Evolutionary conservation across 768 basidiomycete species (phyloP), one percentile per base, ranked within the genome.

Genomic region (Mycena amicta): DNA sequence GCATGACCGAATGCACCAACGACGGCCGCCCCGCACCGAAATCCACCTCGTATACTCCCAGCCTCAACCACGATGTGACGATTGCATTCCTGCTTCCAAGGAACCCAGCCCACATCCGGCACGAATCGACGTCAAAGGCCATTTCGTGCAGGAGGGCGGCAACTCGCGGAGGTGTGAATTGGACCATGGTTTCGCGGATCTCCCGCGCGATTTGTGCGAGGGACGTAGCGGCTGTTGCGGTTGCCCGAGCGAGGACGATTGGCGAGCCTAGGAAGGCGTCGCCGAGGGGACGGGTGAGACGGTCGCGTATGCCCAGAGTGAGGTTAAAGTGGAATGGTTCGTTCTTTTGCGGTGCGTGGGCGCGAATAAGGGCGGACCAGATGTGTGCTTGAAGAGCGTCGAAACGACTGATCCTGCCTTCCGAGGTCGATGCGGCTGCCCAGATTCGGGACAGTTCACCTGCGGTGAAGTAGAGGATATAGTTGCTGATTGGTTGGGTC

Each of bases 331-430:
- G 61, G 49, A 70, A 68, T 1, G 57, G 39, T 12, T 63, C 56
- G 16, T 66, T 65, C 57, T 55, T 62, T 63, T 40, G 28, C n/a
- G 26, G 65, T 57, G 2, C 68, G 27, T 70, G 69, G 20, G 73
- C 74, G 46, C 70, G 68, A 45, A 72, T 70, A 31, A 75, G 64
- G n/a, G 67, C 63, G 8, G 56, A 54, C 75, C 76, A 77, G 5
- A 77, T 39, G 58, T 74, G 73, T 2, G 75, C 74, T 25, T 72
- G 70, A 20, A 77, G 69, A 8, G 71, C 70, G 61, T 75, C 75
- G 23, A 74, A 68, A 58, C 72, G 71, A 57, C 74, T 75, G 61
- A 74, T 59, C 29, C 31, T 20, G 11, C 47, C 22, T n/a, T 55
- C 50, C 27, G 50, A 39, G 16, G 58, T 61, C 12, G 56, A 50